Base-by-base conservation (phyloP, 1,284 basidiomycete genomes). In the Naganishia cerealis region DNA sequence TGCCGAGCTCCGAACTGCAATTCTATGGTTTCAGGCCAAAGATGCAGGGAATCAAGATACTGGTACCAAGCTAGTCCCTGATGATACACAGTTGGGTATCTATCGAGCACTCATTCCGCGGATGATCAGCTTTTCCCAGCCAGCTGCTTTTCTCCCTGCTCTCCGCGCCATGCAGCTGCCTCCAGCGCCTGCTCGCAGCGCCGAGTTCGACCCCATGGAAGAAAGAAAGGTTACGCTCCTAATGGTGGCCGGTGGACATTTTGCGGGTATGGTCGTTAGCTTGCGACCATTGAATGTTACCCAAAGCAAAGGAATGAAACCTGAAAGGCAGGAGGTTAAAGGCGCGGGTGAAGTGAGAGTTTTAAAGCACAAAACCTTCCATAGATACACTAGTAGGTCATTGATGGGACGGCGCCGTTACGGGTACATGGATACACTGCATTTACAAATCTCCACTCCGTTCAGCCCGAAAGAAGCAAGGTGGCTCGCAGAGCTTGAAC, bases 221-320 rank as follows among this genome's bases (percentile, higher is more conserved):
- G 91, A 89, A 42, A 84, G 93, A 21, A 89, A 87, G 69, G 95
- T 94, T 90, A 92, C 93, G 0, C 80, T 98, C 83, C 89, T 98
- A 75, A 94, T 98, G 91, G 88, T 91, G 53, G 95, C 95, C 0
- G 94, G 96, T 7, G 95, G 95, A 15, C 94, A 99, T 80, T 99
- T 99, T 81, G 94, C 95, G 9, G 94, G 93, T 16, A 89, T 92
- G 66, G 85, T 98, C 36, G 88, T 93, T 78, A 84, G 71, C 70
- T 85, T 76, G 76, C 84, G 69, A 36, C 82, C 83, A 1, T 53
- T 69, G 81, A 84, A 33, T 83, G 84, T 73, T 38, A 65, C 21
- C 80, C 33, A 81, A 76, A 48, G 80, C n/a, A 76, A 84, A 43
- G 76, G 77, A 42, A 84, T 82, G 65, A 85, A 83, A 74, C 86